These are phyloP conservation scores for Phytophthora aleatoria DNA, from an alignment of 352 stramenopile genomes.

Conservation along the genomic window DNA sequence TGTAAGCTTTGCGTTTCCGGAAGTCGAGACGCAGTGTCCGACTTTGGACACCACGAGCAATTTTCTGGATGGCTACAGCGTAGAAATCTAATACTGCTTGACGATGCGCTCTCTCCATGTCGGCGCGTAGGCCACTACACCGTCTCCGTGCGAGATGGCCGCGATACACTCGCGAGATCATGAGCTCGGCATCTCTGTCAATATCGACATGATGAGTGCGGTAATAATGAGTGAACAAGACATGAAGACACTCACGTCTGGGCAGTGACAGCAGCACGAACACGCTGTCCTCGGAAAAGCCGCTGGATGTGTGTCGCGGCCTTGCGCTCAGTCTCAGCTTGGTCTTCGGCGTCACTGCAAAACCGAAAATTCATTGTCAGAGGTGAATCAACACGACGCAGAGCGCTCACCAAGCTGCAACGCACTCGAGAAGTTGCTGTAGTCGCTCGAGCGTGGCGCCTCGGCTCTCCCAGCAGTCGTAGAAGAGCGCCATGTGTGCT, in stretches of 20 bases:
- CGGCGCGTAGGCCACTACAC: conserved; percentile 27
- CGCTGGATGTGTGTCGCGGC: conserved; percentile 67
- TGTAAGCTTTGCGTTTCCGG: conserved; percentile 60
- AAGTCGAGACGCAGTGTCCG: conserved; percentile 58
- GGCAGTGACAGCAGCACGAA: conserved; percentile 44
- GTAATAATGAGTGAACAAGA: background rate
- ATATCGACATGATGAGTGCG: conserved; percentile 1
- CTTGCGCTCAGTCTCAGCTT: conserved; percentile 40
- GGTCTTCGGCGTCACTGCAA: conserved; percentile 52
- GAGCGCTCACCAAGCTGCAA: conserved; percentile 3
- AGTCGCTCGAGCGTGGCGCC: conserved; percentile 50
- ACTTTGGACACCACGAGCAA: conserved; percentile 51
- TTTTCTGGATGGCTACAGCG: conserved; percentile 62
- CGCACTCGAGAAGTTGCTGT: conserved; percentile 55
- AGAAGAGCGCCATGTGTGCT: conserved; percentile 60
- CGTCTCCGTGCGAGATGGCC: conserved; percentile 53
- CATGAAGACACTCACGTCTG: conserved; percentile 33
- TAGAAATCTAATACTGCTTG: conserved; percentile 51
- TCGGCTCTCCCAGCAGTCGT: conserved; percentile 64
- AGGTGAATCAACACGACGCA: background rate
- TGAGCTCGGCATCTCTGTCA: conserved; percentile 53
- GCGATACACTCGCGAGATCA: conserved; percentile 62
- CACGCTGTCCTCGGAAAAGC: conserved; percentile 58
- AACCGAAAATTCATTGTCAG: conserved; percentile 7
- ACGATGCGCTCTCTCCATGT: conserved; percentile 27